Evolutionary conservation across 768 basidiomycete genomes (phyloP).

Genomic region (Russula virescens): DNA sequence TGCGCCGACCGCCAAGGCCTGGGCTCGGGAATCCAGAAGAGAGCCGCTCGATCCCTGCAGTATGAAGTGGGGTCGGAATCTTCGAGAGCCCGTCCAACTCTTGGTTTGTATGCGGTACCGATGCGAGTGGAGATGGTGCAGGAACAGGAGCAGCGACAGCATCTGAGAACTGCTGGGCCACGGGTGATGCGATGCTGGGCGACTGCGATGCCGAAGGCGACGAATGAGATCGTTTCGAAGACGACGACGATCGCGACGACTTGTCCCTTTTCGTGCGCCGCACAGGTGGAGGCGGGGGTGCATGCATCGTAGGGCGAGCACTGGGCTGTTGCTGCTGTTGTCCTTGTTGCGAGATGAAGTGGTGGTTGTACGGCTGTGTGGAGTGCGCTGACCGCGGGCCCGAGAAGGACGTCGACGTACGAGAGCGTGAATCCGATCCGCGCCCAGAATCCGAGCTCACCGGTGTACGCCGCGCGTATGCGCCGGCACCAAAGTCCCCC

Average conservation of each 20-base stretch:
- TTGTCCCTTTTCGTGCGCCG: conserved; percentile 23
- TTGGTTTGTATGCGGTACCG: conserved; percentile 27
- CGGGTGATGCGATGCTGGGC: conserved; percentile 36
- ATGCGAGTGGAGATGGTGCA: conserved; percentile 3
- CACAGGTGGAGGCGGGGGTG: neutral
- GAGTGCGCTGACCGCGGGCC: neutral
- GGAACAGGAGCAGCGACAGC: too few relatives aligned
- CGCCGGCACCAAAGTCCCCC: conserved; percentile 52
- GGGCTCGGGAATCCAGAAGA: conserved; percentile 20
- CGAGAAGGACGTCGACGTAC: conserved; percentile 47
- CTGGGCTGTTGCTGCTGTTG: neutral
- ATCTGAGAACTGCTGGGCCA: conserved; percentile 31
- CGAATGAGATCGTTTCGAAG: conserved; percentile 35
- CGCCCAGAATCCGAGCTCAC: conserved; percentile 32
- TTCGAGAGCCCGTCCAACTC: conserved; percentile 36
- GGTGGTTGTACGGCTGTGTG: conserved; percentile 25
- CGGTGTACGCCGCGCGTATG: conserved; percentile 39
- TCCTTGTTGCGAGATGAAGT: conserved; percentile 27
- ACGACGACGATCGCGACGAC: conserved; percentile 24
- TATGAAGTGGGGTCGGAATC: neutral
- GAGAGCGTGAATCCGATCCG: conserved; percentile 57
- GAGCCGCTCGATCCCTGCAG: conserved; percentile 8
- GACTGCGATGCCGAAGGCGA: conserved; percentile 43
- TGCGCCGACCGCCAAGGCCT: conserved; percentile 15
- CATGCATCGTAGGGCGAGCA: neutral